Base-by-base conservation (phyloP, 768 basidiomycete genomes). In the Paxillus ammoniavirescens region DNA sequence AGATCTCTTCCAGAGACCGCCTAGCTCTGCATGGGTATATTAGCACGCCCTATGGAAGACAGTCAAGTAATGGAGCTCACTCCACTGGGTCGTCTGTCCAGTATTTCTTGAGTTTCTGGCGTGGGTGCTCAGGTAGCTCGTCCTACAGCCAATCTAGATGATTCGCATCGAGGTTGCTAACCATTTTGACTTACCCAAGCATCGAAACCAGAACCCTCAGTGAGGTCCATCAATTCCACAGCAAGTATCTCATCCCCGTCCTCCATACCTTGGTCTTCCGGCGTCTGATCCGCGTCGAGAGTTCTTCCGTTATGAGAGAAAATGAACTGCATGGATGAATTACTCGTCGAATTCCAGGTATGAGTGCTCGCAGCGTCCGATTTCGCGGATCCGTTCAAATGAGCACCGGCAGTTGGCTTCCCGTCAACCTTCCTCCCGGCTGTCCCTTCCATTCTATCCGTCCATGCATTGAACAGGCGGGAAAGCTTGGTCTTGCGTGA, bases 211-310 rank as follows among this genome's bases (percentile, higher is more conserved):
- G 83, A 76, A 31, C 81, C 82, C 49, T 87, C 84, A 7, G 92
- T 93, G 61, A 94, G 76, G 66, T 94, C 92, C 89, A 93, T 90
- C 69, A 94, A 72, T 73, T 94, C 92, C 17, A 93, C 87, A 13
- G 92, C 92, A 47, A 92, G 74, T 65, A 94, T 90, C 71, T 93
- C 90, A 66, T 94, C 92, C 5, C 85, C 85, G 60, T 92, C 89
- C 62, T 94, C 91, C 77, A 94, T 88, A 5, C 87, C 89, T 45
- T 84, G 80, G 61, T 93, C 91, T 66, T 93, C 91, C 21, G 91
- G 87, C 9, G 92, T 91, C 66, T 87, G 85, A 47, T 93, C 89
- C 13, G 84, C 77, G 52, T 90, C 87, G n/a, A 94, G 68, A 47
- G 82, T 82, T 59, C 89, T 76, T 23, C 92, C 92, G 56, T 88